Base-by-base conservation (phyloP, 83 land plant genomes). In the Larix sibirica region DNA sequence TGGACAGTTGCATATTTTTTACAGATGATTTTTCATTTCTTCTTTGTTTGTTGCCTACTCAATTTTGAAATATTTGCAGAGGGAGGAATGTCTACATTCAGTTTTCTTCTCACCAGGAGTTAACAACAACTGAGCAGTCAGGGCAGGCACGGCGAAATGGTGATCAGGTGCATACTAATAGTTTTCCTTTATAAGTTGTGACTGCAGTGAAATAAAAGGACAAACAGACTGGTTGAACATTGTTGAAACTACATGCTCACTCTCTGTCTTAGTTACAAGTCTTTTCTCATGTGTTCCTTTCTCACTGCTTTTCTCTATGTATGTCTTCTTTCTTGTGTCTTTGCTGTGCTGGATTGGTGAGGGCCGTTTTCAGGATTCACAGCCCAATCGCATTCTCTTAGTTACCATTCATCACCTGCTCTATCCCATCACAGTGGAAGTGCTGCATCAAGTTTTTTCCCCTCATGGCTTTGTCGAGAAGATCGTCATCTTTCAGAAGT, bases 361-460 rank as follows among this genome's bases (percentile, higher is more conserved):
- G 86, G 83, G 83, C 67, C 79, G 77, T 89, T 86, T 87, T 81
- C 90, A 89, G 90, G 90, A 89, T 54, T 88, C 82, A 80, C 90
- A 80, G 83, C 90, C 90, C 89, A 89, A 89, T 58, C 91, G 91
- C 77, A 89, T 89, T 79, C 91, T 89, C 73, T 87, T 89, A 84
- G 83, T 89, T 82, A 89, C 91, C 80, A 89, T 89, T 74, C 91
- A 89, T 85, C 84, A 89, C 82, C 91, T 90, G 83, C 87, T 89
- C 75, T 89, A 87, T 87, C 90, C 91, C 80, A 89, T 89, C 90
- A 89, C 90, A 79, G 91, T 89, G 90, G 90, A 87, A 84, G 91
- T 89, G 90, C 91, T 89, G 87, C 91, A 89, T 85, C 91, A 89
- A 89, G 91, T 89, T 79, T 89, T 89, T 89, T 84, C 83, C 84